Evolutionary conservation across 345 rosid genomes (phyloP).

Genomic region (Eucalyptus grandis): DNA sequence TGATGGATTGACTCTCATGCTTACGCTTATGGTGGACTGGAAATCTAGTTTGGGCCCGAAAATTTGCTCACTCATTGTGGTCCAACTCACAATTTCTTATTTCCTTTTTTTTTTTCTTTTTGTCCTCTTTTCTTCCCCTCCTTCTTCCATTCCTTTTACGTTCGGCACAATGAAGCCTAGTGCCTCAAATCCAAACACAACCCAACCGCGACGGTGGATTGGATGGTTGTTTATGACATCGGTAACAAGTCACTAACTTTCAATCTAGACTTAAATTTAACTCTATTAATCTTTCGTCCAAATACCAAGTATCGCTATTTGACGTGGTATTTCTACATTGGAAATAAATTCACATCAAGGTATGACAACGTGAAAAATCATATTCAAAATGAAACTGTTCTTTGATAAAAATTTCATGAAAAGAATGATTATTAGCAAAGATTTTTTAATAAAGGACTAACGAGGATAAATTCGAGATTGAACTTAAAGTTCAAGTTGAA

Average conservation of each 20-base stretch:
- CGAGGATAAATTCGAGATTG: fast-evolving
- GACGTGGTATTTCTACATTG: background rate
- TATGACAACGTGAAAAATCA: background rate
- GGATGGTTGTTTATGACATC: background rate
- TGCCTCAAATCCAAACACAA: background rate
- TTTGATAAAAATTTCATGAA: no score
- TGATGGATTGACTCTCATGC: background rate
- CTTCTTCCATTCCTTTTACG: background rate
- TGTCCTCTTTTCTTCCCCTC: background rate
- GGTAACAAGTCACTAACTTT: background rate
- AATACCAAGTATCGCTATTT: fast-evolving
- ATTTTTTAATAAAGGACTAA: no score
- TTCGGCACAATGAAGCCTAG: background rate
- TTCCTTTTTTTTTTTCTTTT: background rate
- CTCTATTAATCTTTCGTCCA: background rate
- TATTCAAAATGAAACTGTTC: no score
- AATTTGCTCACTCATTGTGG: background rate
- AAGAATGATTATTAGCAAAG: no score
- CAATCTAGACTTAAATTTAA: background rate
- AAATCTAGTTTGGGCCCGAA: background rate
- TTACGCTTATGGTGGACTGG: background rate
- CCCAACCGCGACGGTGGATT: background rate
- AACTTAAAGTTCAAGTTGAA: no score
- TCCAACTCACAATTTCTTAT: background rate
- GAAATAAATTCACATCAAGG: background rate